These are phyloP conservation scores for Leccinum disarticulatum DNA, from an alignment of 768 basidiomycete genomes.

Conservation along the genomic window DNA sequence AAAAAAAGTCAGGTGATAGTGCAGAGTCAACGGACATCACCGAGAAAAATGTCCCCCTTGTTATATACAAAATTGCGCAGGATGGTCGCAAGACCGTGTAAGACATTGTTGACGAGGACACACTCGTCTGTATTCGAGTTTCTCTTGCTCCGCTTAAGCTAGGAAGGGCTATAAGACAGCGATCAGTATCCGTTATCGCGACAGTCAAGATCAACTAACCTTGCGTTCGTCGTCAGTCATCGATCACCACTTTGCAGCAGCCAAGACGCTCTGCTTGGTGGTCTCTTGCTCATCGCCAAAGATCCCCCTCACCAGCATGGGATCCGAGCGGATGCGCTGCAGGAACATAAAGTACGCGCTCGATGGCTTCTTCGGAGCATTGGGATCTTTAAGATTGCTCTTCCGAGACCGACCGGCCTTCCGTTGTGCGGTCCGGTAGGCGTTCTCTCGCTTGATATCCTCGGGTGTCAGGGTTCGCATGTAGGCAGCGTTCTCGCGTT, in stretches of 20 bases:
- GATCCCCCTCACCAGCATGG: slow-evolving; percentile 69
- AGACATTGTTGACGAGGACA: slow-evolving; percentile 42
- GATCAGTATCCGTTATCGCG: slow-evolving; percentile 14
- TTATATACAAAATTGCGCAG: slow-evolving; percentile 6
- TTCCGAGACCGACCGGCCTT: slow-evolving; percentile 91
- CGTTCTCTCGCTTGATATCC: slow-evolving; percentile 93
- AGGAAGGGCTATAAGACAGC: slow-evolving; percentile 71
- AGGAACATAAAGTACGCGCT: slow-evolving; percentile 95
- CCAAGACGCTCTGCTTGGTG: slow-evolving; percentile 91
- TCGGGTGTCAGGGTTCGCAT: slow-evolving; percentile 88
- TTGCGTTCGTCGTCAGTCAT: slow-evolving; percentile 94
- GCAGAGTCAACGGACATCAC: slow-evolving; percentile 25
- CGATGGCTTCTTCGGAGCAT: slow-evolving; percentile 94
- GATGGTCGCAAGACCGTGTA: slow-evolving; percentile 49
- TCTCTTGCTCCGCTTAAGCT: slow-evolving; percentile 92
- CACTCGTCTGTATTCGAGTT: slow-evolving; percentile 81
- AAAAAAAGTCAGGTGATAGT: neutral
- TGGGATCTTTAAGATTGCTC: slow-evolving; percentile 95
- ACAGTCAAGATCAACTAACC: slow-evolving; percentile 44
- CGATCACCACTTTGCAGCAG: slow-evolving; percentile 89
- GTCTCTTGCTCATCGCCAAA: slow-evolving; percentile 93
- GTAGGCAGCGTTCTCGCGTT: slow-evolving; percentile 79
- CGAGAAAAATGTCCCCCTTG: slow-evolving; percentile 63
- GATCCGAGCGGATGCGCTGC: slow-evolving; percentile 83
- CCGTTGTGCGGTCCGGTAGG: slow-evolving; percentile 86